These are phyloP conservation scores for Aureobasidium sp. DNA, from an alignment of 2,329 filamentous ascomycete species.

Conservation along the genomic window DNA sequence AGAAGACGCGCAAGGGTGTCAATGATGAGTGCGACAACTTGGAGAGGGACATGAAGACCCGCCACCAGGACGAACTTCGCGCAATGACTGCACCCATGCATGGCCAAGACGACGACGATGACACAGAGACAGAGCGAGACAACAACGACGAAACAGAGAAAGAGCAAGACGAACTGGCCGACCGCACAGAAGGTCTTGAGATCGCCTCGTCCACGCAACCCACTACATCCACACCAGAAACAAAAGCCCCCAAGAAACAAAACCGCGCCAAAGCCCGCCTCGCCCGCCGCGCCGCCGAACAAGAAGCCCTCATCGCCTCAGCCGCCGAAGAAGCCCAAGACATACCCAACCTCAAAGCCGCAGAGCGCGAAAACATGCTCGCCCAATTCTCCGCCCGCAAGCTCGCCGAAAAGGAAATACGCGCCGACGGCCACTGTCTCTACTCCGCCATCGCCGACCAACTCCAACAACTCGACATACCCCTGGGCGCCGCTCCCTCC, in stretches of 20 bases:
- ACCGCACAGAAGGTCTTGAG: neutral
- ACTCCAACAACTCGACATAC: conserved; percentile 34
- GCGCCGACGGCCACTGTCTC: conserved; percentile 87
- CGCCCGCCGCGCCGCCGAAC: conserved; percentile 78
- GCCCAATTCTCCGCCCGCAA: conserved; percentile 53
- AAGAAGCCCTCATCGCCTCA: conserved; percentile 56
- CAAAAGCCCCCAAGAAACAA: conserved; percentile 52
- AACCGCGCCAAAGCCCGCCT: conserved; percentile 89
- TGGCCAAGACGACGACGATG: neutral
- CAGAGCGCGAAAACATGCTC: conserved; percentile 64
- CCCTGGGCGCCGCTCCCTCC: conserved; percentile 27
- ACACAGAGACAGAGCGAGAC: no score
- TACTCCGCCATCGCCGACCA: conserved; percentile 90
- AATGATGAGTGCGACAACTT: conserved; percentile 55
- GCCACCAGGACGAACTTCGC: conserved; percentile 44
- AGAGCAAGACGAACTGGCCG: neutral
- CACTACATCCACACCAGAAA: conserved; percentile 13
- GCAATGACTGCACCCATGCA: conserved; percentile 22
- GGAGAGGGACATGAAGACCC: conserved; percentile 47
- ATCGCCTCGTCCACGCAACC: neutral
- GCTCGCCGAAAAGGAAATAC: conserved; percentile 68
- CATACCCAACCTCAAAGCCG: conserved; percentile 63
- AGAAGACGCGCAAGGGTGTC: conserved; percentile 55
- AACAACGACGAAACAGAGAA: conserved; percentile 4
- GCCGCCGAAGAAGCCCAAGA: conserved; percentile 67